Conservation (phyloP, 306 rosid genomes). For the Clitoria ternatea region DNA sequence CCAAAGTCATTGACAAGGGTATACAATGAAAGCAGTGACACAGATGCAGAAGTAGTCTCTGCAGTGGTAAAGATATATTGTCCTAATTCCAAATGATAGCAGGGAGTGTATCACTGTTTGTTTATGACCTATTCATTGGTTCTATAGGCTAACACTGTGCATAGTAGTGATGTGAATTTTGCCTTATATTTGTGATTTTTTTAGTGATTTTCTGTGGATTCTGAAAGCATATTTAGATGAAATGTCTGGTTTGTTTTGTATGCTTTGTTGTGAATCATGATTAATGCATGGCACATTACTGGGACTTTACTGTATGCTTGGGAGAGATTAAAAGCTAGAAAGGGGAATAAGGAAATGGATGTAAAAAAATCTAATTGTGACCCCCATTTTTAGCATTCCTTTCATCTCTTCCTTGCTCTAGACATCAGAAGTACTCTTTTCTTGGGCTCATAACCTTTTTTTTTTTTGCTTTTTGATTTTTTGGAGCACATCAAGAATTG, state of each 20-base stretch:
- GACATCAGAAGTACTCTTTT: not conserved
- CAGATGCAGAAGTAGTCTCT: conserved; percentile 30
- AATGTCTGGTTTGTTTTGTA: not conserved
- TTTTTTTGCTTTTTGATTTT: not conserved
- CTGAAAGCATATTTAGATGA: not conserved
- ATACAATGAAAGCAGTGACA: conserved; percentile 32
- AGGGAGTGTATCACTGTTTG: conserved; percentile 14
- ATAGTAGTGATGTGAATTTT: conserved; percentile 6
- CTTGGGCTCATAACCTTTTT: not conserved
- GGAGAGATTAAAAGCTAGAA: not conserved
- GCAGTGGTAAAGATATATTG: conserved; percentile 37
- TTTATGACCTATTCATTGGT: not conserved
- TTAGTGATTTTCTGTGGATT: conserved; percentile 14
- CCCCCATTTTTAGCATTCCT: not conserved
- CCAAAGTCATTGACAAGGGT: conserved; percentile 16
- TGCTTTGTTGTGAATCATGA: not conserved
- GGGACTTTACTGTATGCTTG: not conserved
- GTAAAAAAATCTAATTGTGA: not conserved
- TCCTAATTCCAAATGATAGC: conserved; percentile 7
- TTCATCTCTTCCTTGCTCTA: not conserved
- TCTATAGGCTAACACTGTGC: conserved; percentile 2
- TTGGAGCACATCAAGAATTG: not conserved
- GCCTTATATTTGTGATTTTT: conserved; percentile 7
- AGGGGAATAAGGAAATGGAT: not conserved
- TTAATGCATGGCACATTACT: not conserved